These are phyloP conservation scores for Pleurotus djamor DNA, from an alignment of 768 basidiomycete genomes.

Conservation along the genomic window DNA sequence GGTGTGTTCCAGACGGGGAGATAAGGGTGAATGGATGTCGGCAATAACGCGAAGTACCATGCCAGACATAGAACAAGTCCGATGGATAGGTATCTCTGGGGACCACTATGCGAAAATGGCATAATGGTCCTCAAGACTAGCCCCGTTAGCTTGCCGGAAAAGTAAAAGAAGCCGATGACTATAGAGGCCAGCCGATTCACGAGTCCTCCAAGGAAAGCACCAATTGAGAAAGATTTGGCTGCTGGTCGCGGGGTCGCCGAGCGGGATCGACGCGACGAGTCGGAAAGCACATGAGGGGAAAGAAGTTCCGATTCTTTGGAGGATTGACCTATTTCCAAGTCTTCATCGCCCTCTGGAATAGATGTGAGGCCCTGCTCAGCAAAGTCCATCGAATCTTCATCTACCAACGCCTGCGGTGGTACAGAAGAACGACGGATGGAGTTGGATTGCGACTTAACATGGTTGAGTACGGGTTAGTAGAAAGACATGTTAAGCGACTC, in stretches of 20 bases:
- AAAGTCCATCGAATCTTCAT: slow-evolving; percentile 35
- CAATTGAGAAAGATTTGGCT: slow-evolving; percentile 31
- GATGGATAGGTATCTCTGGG: slow-evolving; percentile 41
- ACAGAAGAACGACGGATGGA: slow-evolving; percentile 36
- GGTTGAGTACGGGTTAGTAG: slow-evolving; percentile 7
- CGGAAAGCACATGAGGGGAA: slow-evolving; percentile 17
- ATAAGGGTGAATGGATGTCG: background rate
- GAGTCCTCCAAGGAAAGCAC: slow-evolving; percentile 39
- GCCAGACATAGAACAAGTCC: slow-evolving; percentile 40
- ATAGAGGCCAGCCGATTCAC: slow-evolving; percentile 28
- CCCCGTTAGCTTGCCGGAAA: slow-evolving; percentile 20
- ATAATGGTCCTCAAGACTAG: slow-evolving; percentile 31
- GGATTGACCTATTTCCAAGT: background rate
- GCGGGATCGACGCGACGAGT: slow-evolving; percentile 14
- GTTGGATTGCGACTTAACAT: slow-evolving; percentile 19
- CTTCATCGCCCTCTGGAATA: slow-evolving; percentile 66
- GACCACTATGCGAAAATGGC: slow-evolving; percentile 28
- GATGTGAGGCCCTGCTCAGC: slow-evolving; percentile 55
- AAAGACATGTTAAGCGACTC: slow-evolving; percentile 11
- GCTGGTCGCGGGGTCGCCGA: slow-evolving; percentile 6
- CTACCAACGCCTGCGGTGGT: slow-evolving; percentile 30
- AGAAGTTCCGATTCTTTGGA: slow-evolving; percentile 20
- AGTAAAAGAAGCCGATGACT: slow-evolving; percentile 16
- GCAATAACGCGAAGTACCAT: slow-evolving; percentile 40
- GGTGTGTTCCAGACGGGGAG: slow-evolving; percentile 9